Base-by-base conservation (phyloP, 140 eudicot genomes). In the Oenanthe javanica region DNA sequence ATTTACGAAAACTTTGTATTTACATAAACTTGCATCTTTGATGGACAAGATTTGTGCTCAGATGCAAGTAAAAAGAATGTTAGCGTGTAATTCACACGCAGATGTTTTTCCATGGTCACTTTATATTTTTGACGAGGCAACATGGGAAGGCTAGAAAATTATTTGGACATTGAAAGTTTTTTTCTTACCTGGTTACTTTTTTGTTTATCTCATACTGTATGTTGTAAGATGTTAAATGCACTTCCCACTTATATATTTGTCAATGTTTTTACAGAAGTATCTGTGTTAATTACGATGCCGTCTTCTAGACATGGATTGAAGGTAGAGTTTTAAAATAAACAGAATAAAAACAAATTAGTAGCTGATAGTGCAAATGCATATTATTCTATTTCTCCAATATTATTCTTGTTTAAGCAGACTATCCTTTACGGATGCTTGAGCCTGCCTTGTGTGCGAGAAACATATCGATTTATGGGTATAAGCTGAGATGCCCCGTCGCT, bases 21-120 rank as follows among this genome's bases (percentile, higher is more conserved):
- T 16, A 27, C 73, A 31, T 67, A 67, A 67, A 67, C 4, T 14
- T 66, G 3, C 40, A 66, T 9, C 43, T 66, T 66, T 25, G 72
- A 43, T 61, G 59, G 52, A 9, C 15, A 49, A 49, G 52, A 49
- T 49, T 8, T 48, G 52, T 49, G 12, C 36, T n/a, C 69, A 61
- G 13, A 61, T 61, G 67, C 69, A 61, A n/a, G 69, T 61, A 61
- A 61, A 61, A 61, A 61, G 69, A 61, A n/a, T 23, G 69, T 23
- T 61, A 27, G 9, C 2, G 31, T 61, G 69, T 10, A 4, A 21
- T 21, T 21, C 4, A 59, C 31, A 61, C 5, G 14, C 31, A 31
- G 31, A 61, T 61, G 69, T 61, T 61, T 61, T n/a, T 0, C 36
- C 23, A 2, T 1, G 8, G 69, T n/a, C 31, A 21, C 67, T 59